Evolutionary conservation across 1,284 basidiomycete genomes (phyloP).

Genomic region (Cryptococcus sp.): DNA sequence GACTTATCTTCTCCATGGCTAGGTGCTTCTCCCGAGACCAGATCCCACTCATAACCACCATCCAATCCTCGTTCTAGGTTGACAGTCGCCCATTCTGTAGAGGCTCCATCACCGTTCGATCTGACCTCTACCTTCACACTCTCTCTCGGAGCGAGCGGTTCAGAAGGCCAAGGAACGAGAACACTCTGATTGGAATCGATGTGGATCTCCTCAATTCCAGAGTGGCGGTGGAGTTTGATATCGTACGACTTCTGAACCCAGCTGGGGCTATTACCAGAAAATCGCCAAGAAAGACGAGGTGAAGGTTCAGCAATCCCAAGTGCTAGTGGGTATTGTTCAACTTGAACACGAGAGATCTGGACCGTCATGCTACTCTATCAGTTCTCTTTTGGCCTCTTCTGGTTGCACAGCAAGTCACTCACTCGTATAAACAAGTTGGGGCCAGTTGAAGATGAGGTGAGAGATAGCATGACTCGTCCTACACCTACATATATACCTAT

Average conservation of each 20-base stretch:
- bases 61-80: conserved; percentile 23
- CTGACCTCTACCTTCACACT: conserved; percentile 14
- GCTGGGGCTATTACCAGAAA: conserved; percentile 3
- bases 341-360: conserved; percentile 2
- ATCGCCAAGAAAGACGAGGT: conserved; percentile 31
- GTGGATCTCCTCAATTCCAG: conserved; percentile 3
- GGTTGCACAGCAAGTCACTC: too few relatives aligned
- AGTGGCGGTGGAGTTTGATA: conserved; percentile 2
- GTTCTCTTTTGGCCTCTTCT: too few relatives aligned
- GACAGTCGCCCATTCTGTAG: conserved; percentile 5
- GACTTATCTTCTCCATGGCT: background rate
- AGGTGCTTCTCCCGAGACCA: conserved; percentile 7
- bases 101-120: conserved; percentile 13
- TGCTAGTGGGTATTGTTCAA: conserved; percentile 7
- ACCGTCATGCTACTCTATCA: background rate
- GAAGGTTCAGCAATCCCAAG: conserved; percentile 11
- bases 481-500: too few relatives aligned
- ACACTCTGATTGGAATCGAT: conserved; percentile 16
- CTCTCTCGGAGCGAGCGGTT: conserved; percentile 20
- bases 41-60: conserved; percentile 18
- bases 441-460: too few relatives aligned
- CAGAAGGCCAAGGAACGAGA: conserved; percentile 30
- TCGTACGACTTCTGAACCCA: conserved; percentile 30
- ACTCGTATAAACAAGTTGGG: too few relatives aligned
- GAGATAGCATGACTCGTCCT: too few relatives aligned